Evolutionary conservation across 805 yeast genomes (phyloP).

Genomic region (Teunomyces kruisii): DNA sequence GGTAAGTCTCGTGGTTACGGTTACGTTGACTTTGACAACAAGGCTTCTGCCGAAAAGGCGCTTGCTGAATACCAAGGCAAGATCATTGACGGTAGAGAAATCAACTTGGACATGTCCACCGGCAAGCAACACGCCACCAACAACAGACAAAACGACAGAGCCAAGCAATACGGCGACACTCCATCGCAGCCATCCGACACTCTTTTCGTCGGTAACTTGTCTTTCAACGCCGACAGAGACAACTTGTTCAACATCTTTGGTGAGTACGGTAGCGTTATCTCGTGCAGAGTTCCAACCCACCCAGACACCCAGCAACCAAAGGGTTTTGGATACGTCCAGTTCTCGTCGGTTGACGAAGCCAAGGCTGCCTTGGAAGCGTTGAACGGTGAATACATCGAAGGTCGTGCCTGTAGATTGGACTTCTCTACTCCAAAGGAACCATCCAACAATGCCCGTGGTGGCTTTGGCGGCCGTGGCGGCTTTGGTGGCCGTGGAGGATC

Average conservation of each 20-base stretch:
- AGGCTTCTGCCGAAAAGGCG: slow-evolving; percentile 82
- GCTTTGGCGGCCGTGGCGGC: slow-evolving; percentile 19
- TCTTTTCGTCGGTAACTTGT: slow-evolving; percentile 91
- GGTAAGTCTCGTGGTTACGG: slow-evolving; percentile 97
- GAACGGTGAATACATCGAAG: slow-evolving; percentile 86
- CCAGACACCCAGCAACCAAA: slow-evolving; percentile 98
- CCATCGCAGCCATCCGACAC: slow-evolving; percentile 94
- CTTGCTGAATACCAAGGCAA: slow-evolving; percentile 80
- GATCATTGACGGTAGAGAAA: slow-evolving; percentile 96
- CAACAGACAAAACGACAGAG: slow-evolving; percentile 69
- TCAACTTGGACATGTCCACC: slow-evolving; percentile 89
- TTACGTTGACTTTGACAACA: slow-evolving; percentile 88
- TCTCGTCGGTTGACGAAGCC: slow-evolving; percentile 83
- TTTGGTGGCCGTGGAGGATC: slow-evolving; percentile 28
- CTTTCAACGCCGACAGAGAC: slow-evolving; percentile 87
- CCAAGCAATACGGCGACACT: slow-evolving; percentile 85
- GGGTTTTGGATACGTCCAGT: slow-evolving; percentile 98
- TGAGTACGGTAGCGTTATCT: slow-evolving; percentile 76
- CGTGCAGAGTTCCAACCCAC: slow-evolving; percentile 95
- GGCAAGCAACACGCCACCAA: slow-evolving; percentile 66
- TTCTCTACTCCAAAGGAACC: slow-evolving; percentile 86
- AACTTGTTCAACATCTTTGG: slow-evolving; percentile 69
- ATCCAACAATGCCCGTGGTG: slow-evolving; percentile 23
- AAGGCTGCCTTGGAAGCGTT: slow-evolving; percentile 80
- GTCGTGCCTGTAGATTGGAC: slow-evolving; percentile 93